Evolutionary conservation across 139 green algal genomes (phyloP), one percentile per base, ranked within the genome.

Genomic region (Chlorella sorokiniana): DNA sequence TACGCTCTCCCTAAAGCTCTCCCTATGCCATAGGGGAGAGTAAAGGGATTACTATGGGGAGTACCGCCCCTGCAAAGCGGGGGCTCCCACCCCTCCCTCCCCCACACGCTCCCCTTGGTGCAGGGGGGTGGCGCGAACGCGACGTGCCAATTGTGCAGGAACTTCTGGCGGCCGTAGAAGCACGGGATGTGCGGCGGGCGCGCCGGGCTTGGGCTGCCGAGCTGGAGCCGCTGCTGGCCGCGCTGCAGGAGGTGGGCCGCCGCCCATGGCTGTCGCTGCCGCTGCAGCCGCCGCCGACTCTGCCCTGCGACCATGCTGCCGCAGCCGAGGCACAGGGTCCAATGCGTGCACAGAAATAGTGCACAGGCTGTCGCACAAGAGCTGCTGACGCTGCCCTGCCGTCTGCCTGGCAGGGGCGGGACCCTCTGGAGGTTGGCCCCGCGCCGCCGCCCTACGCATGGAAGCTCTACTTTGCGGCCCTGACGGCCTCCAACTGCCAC

Each of bases 391-490:
- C 35, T 20, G n/a, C 67, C 10, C 11, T 35, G 35, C 67, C 10
- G 33, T 29, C 69, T 2, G 2, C 27, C 29, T 44, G 7, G 45
- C 70, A 77, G 70, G 70, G 70, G 11, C 14, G 51, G 37, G 22
- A n/a, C 56, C 11, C 73, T 0, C 35, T n/a, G 0, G 27, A 52
- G 0, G 25, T 25, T 1, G 59, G n/a, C 4, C 31, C 35, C 2
- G 40, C 61, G 29, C 75, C 75, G 18, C 40, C 56, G 16, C 59
- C 59, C n/a, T 72, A 41, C 16, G 75, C 75, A 25, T 83, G 78
- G 78, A 76, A 74, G 38, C 65, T 83, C 14, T 76, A 83, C 67
- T 69, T 83, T 42, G 29, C 38, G 29, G 65, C 52, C 8, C 65
- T 83, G 45, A 51, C 33, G 6, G 38, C 29, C 29, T 40, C 27